These are phyloP conservation scores for Eimeria acervulina DNA, from an alignment of 169 alveolate species.

Conservation along the genomic window DNA sequence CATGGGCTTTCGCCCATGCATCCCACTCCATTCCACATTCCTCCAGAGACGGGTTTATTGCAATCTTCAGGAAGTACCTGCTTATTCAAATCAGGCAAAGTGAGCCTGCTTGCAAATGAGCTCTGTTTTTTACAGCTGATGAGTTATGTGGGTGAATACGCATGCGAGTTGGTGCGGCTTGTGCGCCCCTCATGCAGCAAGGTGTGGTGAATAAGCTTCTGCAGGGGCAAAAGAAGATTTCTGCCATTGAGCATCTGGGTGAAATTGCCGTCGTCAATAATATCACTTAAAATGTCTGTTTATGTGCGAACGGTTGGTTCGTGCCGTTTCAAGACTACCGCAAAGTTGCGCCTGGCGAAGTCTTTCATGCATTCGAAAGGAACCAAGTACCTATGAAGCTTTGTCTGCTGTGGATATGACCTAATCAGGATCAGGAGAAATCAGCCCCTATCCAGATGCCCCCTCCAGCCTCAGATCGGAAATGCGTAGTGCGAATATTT, in stretches of 20 bases:
- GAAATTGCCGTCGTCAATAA: background rate
- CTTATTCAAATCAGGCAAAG: background rate
- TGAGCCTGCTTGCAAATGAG: background rate
- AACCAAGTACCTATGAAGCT: background rate
- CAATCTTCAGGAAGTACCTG: background rate
- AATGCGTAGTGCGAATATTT: background rate
- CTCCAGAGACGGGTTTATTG: background rate
- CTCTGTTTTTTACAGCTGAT: background rate
- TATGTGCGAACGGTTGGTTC: no score
- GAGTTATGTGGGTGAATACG: background rate
- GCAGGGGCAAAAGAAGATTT: background rate
- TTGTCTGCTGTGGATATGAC: background rate
- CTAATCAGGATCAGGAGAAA: background rate
- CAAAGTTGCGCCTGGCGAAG: background rate
- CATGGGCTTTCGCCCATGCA: background rate
- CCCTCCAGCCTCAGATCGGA: background rate
- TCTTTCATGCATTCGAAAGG: background rate
- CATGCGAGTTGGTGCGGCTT: background rate
- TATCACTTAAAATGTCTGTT: background rate
- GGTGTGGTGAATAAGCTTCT: background rate
- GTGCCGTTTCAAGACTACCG: background rate
- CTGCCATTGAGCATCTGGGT: background rate
- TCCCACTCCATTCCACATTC: no score
- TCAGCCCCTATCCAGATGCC: background rate
- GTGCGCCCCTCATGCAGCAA: background rate